These are phyloP conservation scores for Fraxinus angustifolia DNA, from an alignment of 305 asterid species.

Conservation along the genomic window DNA sequence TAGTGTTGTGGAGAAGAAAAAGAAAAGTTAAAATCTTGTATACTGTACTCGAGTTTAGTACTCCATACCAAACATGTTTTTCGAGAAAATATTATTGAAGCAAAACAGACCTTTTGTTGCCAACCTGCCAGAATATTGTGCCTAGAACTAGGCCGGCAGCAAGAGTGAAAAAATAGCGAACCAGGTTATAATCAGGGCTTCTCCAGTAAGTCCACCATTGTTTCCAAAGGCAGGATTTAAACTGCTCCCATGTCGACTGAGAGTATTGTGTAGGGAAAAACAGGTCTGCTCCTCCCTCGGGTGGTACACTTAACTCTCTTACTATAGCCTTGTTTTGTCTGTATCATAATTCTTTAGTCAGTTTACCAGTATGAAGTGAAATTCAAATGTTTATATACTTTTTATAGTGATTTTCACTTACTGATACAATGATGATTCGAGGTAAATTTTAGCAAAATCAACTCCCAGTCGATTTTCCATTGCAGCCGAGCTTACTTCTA, in stretches of 20 bases:
- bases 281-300: constrained; percentile 46
- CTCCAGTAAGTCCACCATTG: constrained; percentile 69
- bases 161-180: constrained; percentile 53
- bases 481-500: constrained; percentile 26
- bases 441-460: constrained; percentile 20
- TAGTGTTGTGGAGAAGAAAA: not conserved
- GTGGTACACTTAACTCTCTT: constrained; percentile 43
- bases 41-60: not conserved
- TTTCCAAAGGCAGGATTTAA: constrained; percentile 58
- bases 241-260: constrained; percentile 51
- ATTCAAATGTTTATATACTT: not conserved
- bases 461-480: constrained; percentile 22
- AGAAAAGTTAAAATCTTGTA: not conserved
- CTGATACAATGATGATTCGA: constrained; percentile 20
- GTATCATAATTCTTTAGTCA: not conserved
- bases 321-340: constrained; percentile 57
- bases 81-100: not conserved
- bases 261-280: constrained; percentile 46
- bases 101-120: constrained; percentile 37
- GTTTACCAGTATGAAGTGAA: not conserved
- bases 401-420: constrained; percentile 13
- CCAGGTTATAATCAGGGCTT: constrained; percentile 69
- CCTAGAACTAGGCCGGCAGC: constrained; percentile 57
- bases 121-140: constrained; percentile 55
- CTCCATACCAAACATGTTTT: not conserved